A percentile compares a stretch with the other conserved stretches of the same genome.
These are phyloP conservation scores for Naganishia albida DNA, from an alignment of 1,284 basidiomycete species.

Conservation along the genomic window DNA sequence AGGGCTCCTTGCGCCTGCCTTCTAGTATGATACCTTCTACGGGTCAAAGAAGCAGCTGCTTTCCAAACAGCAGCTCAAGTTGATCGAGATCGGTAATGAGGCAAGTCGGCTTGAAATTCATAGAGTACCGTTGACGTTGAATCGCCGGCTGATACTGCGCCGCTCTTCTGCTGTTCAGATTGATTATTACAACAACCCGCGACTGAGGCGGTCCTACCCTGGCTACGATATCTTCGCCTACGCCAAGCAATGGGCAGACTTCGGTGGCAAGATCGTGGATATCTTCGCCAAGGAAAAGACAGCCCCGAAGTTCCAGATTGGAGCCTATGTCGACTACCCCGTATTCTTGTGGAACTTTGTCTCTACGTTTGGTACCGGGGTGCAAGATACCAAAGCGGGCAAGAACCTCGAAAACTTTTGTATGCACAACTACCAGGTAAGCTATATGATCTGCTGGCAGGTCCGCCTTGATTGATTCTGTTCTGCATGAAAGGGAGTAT, in stretches of 20 bases:
- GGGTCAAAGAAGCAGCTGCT: conserved; percentile 56
- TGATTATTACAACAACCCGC: conserved; percentile 34
- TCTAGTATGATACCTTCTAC: conserved; percentile 40
- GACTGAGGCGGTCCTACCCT: conserved; percentile 20
- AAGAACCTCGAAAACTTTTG: conserved; percentile 21
- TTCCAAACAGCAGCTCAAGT: conserved; percentile 60
- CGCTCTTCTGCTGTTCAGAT: conserved; percentile 21
- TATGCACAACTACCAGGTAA: conserved; percentile 29
- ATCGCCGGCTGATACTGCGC: neutral
- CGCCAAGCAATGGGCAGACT: conserved; percentile 26
- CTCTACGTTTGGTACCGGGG: conserved; percentile 15
- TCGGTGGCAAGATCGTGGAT: conserved; percentile 19
- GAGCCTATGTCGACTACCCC: conserved; percentile 15
- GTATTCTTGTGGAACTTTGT: conserved; percentile 12
- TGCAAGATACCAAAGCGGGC: conserved; percentile 13
- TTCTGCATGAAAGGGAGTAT: conserved; percentile 20
- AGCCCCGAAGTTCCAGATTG: conserved; percentile 21
- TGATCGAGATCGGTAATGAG: conserved; percentile 61
- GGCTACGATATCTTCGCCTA: conserved; percentile 27
- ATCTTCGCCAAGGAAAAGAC: conserved; percentile 22
- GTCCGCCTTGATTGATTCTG: neutral
- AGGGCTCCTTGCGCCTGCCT: no score
- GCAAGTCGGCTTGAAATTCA: neutral
- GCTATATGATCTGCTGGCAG: neutral
- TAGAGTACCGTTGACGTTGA: neutral